Evolutionary conservation across 2,329 filamentous ascomycete species (phyloP), one percentile per base, ranked within the genome.

Genomic region (Monilinia laxa): DNA sequence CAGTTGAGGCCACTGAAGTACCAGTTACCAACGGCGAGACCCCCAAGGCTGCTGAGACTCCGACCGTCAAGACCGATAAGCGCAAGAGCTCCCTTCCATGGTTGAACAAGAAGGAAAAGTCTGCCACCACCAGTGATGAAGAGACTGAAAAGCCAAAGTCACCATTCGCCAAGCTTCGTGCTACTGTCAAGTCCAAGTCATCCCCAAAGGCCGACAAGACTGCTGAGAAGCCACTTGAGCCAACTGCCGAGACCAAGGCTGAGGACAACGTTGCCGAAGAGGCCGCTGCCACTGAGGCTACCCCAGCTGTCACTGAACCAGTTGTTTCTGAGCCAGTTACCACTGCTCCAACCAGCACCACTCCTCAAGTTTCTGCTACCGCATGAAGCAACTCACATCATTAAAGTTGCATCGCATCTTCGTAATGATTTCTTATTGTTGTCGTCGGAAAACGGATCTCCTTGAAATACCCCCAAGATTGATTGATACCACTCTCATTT

Each of bases 81-180:
- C 86, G 88, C 73, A 80, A 81, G 72, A 89, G 86, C 72, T 84
- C 90, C 78, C 71, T 77, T 35, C 76, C 76, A 69, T 90, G 86
- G 87, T 72, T 83, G 77, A 85, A 84, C 79, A 84, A 87, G 81
- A 90, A 90, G 83, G 85, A 85, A 78, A 75, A 76, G 71, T 64
- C 70, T n/a, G 67, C 67, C 14, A 65, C 70, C 54, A 72, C 71
- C 56, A 71, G 71, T 35, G 84, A 86, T 72, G 76, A 79, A 62
- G 82, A 84, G 70, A 76, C 81, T 68, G 74, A 76, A 68, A 75
- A 76, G 67, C 72, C 74, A 58, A 71, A 71, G 63, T 76, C 74
- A 51, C 74, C 75, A 56, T 77, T 77, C 68, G 73, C 75, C 68
- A 77, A 76, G 72, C 73, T 79, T 66, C 71, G 73, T 70, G 73